Base-by-base conservation (phyloP, 1,284 basidiomycete genomes). In the Pholiota adiposa region DNA sequence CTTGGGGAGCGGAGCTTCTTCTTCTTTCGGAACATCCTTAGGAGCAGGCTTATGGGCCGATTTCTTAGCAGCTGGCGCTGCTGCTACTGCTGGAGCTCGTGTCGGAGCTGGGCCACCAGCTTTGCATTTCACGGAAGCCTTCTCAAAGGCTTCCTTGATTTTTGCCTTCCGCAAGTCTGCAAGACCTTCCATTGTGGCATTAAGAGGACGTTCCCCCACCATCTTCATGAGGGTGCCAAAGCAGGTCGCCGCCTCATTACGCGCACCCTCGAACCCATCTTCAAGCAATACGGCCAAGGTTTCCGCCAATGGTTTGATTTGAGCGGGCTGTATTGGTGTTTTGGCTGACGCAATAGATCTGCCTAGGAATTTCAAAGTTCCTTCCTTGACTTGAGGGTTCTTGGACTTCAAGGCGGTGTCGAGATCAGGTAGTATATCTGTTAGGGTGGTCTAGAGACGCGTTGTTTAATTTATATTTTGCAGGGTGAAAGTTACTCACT, bases 371-470 rank as follows among this genome's bases (percentile, higher is more conserved):
- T 93, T 94, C 65, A 98, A 79, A 0, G 96, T 90, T 14, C 95
- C 93, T 73, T 97, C 94, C 72, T 97, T 97, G 46, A 98, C 94
- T 73, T 97, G 94, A 0, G 97, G 97, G 72, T 98, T 99, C 80
- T 99, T 99, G 63, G 92, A 91, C 67, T 89, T 88, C 23, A 96
- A 77, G 0, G 90, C 87, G 3, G 87, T 82, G 27, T 93, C 80
- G 48, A 97, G 81, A 70, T 98, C 94, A 23, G 95, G 90, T 56
- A 95, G 82, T 50, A 97, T 86, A 56, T 98, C 96, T 18, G 86
- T 75, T 5, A 99, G 78, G 1, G 89, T 84, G 0, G 88, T 90
- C 95, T 97, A 54, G 52, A 52, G 59, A 58, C 51, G 4, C 11
- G 4, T 43, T 43, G 36, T 72, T 63, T 68, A 66, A 23, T 25